These are phyloP conservation scores for Avena insularis DNA, from an alignment of 176 grass and related monocot species.

Conservation along the genomic window DNA sequence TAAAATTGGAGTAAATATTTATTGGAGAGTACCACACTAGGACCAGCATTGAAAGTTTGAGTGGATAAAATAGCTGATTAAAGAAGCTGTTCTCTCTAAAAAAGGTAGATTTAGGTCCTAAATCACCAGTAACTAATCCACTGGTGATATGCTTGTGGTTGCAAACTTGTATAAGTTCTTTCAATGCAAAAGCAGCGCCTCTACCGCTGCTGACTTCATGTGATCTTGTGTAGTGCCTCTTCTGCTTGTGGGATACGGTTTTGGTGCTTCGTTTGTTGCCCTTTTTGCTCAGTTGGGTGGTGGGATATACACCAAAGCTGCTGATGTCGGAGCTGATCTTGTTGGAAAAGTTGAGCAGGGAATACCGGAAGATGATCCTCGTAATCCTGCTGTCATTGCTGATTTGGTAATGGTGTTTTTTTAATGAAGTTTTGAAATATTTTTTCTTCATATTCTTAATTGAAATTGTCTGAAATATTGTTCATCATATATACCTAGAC, in stretches of 20 bases:
- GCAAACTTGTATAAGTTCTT: not conserved
- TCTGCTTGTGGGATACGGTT: slow-evolving; percentile 99
- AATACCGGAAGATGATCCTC: slow-evolving; percentile 99
- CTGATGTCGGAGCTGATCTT: slow-evolving; percentile 99
- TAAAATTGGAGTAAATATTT: not conserved
- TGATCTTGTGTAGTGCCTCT: slow-evolving; percentile 87
- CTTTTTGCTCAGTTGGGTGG: slow-evolving; percentile 99
- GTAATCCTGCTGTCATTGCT: slow-evolving; percentile 99
- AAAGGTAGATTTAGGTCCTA: not conserved
- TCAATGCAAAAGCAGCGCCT: slow-evolving; percentile 8
- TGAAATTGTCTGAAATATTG: slow-evolving; percentile 22
- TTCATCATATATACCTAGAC: slow-evolving; percentile 25
- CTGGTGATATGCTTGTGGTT: slow-evolving; percentile 34
- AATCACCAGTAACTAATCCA: not conserved
- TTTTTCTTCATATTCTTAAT: slow-evolving; percentile 11
- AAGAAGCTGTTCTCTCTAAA: slow-evolving; percentile 11
- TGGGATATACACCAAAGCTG: slow-evolving; percentile 98
- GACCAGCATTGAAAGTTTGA: not conserved
- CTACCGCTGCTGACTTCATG: slow-evolving; percentile 37
- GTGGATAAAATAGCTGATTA: slow-evolving; percentile 15
- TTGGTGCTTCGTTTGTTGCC: slow-evolving; percentile 98
- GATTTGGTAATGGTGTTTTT: slow-evolving; percentile 82
- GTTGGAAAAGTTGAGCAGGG: slow-evolving; percentile 98
- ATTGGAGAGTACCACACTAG: slow-evolving; percentile 9
- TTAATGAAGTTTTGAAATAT: slow-evolving; percentile 9